phyloP scores from a whole-genome alignment of 208 protist species.

The Wallacemonas rigidus region DNA sequence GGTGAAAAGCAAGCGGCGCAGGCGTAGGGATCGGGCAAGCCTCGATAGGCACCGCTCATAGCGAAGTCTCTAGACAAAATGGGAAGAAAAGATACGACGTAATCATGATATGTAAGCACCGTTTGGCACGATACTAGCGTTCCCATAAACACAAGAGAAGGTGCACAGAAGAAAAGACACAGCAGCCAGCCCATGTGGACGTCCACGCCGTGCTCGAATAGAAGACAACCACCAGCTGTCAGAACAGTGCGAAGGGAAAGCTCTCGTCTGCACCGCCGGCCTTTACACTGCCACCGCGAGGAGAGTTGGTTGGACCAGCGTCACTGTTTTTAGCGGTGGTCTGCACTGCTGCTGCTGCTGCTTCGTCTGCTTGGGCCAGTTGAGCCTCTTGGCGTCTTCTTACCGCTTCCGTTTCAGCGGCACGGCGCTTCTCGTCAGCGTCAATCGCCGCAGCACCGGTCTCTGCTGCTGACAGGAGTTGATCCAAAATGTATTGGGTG shows the following conservation, averaged over 20 bases:
- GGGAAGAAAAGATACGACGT: no score
- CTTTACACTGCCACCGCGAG: background rate
- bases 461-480: conserved; percentile 46
- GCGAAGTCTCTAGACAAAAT: no score
- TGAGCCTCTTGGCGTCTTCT: background rate
- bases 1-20: no score
- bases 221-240: background rate
- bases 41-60: no score
- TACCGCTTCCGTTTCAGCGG: background rate
- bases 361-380: background rate
- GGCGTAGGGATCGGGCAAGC: no score
- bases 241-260: conserved; percentile 16
- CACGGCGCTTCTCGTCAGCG: background rate
- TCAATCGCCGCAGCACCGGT: conserved; percentile 19
- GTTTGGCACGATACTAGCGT: background rate
- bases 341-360: background rate
- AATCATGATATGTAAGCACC: no score
- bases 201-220: no score
- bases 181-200: background rate
- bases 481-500: conserved; percentile 64
- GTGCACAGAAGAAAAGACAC: background rate
- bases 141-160: background rate
- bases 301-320: background rate
- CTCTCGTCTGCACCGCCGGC: background rate
- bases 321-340: background rate